Base-by-base conservation (phyloP, 306 rosid genomes). In the Hippophae tibetana region DNA sequence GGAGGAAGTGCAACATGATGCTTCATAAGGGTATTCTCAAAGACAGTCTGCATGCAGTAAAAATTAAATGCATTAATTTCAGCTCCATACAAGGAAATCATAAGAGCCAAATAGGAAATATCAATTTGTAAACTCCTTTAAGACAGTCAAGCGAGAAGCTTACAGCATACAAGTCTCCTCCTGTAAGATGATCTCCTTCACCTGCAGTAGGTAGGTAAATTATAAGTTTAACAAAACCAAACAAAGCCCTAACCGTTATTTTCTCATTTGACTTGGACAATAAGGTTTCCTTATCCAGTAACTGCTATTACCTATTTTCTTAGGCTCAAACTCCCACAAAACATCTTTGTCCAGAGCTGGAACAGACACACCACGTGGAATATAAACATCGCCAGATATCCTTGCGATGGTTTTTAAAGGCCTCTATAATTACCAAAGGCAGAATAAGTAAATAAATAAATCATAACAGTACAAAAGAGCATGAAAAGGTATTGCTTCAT, bases 81-180 rank as follows among this genome's bases (percentile, higher is more conserved):
- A 70, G 71, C 63, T 27, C 9, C 4, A 64, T 52, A 43, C 44
- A 56, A 40, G 46, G 27, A 67, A 64, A 62, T 1, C 12, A 54
- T 38, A 47, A 61, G 3, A 43, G 9, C 41, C 42, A 11, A 25
- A 8, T 59, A 23, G 42, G 5, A 60, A 18, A 46, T 43, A 14
- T 31, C 25, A 43, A 12, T 47, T 31, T 25, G 13, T 26, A 54
- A 18, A 23, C 27, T 48, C 48, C 58, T 58, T 42, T 12, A 64
- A 48, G 73, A 66, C 62, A 46, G 65, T 58, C 62, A 69, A 56
- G 9, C 49, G 55, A 14, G 40, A 64, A 71, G 84, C 90, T 77
- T 83, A 93, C 99, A 66, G 99, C 99, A 64, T 86, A 93, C 60
- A 93, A 74, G 78, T 93, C 99, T 82, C 99, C 99, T 48, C 95